A percentile compares a stretch with the other conserved stretches of the same genome.
Conservation (phyloP, 2,329 filamentous ascomycete species). For the Colletotrichum sp. region DNA sequence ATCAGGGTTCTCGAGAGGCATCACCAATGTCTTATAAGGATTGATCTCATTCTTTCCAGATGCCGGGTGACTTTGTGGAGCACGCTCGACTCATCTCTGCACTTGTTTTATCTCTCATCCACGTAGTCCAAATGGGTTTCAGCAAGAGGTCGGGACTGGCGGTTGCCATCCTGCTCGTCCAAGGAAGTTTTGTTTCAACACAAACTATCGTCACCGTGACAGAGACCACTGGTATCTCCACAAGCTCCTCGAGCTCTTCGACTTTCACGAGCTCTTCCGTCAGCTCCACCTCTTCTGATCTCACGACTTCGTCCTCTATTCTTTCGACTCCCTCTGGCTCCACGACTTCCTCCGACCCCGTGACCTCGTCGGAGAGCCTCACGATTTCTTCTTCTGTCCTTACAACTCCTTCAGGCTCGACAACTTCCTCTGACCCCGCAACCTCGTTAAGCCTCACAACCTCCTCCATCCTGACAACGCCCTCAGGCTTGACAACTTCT, state of each 20-base stretch:
- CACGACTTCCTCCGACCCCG: background rate
- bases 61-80: background rate
- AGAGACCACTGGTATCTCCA: background rate
- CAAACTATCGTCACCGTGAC: background rate
- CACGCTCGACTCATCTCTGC: background rate
- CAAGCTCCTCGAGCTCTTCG: background rate
- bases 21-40: background rate
- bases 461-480: too few species aligned
- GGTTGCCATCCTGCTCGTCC: background rate
- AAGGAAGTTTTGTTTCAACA: background rate
- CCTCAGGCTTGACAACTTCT: too few species aligned
- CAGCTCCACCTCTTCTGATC: background rate
- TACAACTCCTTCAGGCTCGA: rapidly evolving
- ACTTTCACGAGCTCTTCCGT: background rate
- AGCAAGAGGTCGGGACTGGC: background rate
- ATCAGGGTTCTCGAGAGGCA: background rate
- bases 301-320: background rate
- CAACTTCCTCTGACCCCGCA: background rate
- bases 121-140: background rate
- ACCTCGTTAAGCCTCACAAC: too few species aligned
- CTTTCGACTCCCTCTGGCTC: background rate
- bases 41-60: background rate
- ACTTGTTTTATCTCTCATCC: background rate
- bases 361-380: rapidly evolving
- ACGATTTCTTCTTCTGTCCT: background rate